These are phyloP conservation scores for Pulveroboletus sp. DNA, from an alignment of 768 basidiomycete genomes.

Conservation along the genomic window DNA sequence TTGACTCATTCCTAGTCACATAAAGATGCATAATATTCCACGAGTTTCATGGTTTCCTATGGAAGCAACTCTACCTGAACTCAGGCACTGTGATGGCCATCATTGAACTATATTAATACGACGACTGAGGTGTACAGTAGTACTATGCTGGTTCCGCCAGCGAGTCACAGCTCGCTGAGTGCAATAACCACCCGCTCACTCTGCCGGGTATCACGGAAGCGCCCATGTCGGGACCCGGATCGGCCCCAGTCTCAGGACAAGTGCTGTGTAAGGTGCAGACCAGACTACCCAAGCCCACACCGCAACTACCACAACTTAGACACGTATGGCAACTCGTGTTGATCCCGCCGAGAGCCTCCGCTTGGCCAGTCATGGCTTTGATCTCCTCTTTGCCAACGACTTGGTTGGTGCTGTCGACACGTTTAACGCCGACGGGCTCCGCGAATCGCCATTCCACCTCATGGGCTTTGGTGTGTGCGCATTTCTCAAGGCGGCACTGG, in stretches of 20 bases:
- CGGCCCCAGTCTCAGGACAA: neutral
- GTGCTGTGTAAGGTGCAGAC: neutral
- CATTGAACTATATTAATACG: no score
- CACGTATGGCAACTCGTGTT: neutral
- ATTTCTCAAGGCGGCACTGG: constrained; percentile 75
- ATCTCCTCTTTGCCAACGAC: constrained; percentile 67
- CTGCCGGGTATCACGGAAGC: no score
- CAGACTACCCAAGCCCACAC: constrained; percentile 6
- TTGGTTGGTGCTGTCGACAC: constrained; percentile 49
- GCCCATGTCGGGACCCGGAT: constrained; percentile 11
- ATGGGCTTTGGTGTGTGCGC: constrained; percentile 70
- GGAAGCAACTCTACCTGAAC: no score
- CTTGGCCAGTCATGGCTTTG: constrained; percentile 53
- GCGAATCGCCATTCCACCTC: constrained; percentile 66
- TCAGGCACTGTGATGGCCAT: no score
- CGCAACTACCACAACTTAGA: neutral
- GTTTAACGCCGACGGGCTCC: constrained; percentile 33
- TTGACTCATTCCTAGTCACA: no score
- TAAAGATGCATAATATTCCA: no score
- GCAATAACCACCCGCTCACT: no score
- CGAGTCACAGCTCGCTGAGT: no score
- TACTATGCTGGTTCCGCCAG: no score
- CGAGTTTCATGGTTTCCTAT: no score
- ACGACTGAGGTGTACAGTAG: no score
- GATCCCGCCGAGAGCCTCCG: constrained; percentile 33